Conservation (phyloP, 2,329 filamentous ascomycete species). For the Claviceps monticola region DNA sequence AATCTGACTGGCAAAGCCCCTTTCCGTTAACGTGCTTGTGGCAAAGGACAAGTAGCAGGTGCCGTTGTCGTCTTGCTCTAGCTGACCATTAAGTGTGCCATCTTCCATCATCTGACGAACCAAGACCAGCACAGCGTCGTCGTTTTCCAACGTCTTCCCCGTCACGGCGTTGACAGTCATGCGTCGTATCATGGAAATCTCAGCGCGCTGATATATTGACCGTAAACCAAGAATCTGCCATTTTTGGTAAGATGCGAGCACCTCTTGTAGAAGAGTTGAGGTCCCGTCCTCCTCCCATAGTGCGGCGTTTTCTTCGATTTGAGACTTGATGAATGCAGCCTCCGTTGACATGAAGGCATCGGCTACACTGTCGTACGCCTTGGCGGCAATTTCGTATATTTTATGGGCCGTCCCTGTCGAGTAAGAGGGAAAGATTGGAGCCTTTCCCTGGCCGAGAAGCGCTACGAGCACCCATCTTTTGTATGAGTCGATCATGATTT, state of each 20-base stretch:
- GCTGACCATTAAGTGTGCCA: slow-evolving; percentile 36
- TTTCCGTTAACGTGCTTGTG: slow-evolving; percentile 31
- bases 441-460: slow-evolving; percentile 54
- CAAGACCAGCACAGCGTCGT: slow-evolving; percentile 31
- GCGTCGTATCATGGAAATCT: slow-evolving; percentile 36
- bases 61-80: slow-evolving; percentile 31
- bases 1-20: slow-evolving; percentile 35
- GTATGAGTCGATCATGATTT: slow-evolving; percentile 77
- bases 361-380: slow-evolving; percentile 58
- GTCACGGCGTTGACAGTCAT: slow-evolving; percentile 42
- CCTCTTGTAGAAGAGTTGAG: slow-evolving; percentile 52
- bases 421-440: slow-evolving; percentile 39
- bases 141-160: slow-evolving; percentile 26
- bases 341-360: slow-evolving; percentile 47
- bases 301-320: slow-evolving; percentile 42
- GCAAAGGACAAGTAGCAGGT: slow-evolving; percentile 36
- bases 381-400: slow-evolving; percentile 43
- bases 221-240: slow-evolving; percentile 64
- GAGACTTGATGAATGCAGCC: slow-evolving; percentile 45
- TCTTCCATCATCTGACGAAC: slow-evolving; percentile 41
- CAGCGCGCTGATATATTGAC: slow-evolving; percentile 51
- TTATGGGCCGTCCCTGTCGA: slow-evolving; percentile 39
- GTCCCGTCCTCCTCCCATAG: slow-evolving; percentile 64
- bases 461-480: slow-evolving; percentile 79
- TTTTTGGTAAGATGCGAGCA: slow-evolving; percentile 56